Percentiles rank a stretch among this genome's conserved stretches.
Conservation (phyloP, 1,284 basidiomycete genomes). For the Papiliotrema laurentii region DNA sequence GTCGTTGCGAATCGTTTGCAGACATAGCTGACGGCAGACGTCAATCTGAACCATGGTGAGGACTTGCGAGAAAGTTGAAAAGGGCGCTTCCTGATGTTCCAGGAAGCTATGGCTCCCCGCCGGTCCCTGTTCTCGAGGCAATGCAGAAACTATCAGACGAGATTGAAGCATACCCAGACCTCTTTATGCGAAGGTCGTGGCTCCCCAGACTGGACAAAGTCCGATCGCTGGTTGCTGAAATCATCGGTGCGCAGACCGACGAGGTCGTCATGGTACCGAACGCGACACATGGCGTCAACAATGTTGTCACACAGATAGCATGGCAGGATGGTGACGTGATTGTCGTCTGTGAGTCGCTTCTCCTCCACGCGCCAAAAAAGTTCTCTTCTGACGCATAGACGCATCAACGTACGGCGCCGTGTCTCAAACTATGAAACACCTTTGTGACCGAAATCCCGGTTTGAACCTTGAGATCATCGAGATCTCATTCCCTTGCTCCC, state of each 20-base stretch:
- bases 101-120: constrained; percentile 68
- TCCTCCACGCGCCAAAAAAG: not conserved
- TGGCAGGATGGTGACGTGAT: constrained; percentile 56
- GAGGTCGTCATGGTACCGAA: constrained; percentile 65
- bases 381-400: constrained; percentile 47
- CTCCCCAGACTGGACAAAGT: constrained; percentile 50
- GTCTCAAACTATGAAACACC: constrained; percentile 56
- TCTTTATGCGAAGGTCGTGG: constrained; percentile 55
- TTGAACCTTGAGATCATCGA: constrained; percentile 55
- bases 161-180: constrained; percentile 62
- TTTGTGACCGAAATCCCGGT: constrained; percentile 58
- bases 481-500: constrained; percentile 62
- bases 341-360: constrained; percentile 49
- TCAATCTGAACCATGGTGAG: constrained; percentile 64
- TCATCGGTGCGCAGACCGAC: constrained; percentile 59
- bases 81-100: not conserved
- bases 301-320: constrained; percentile 60
- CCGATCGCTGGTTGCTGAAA: constrained; percentile 55
- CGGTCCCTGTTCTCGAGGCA: constrained; percentile 57
- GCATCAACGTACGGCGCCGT: constrained; percentile 66
- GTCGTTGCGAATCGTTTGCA: not conserved
- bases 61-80: not conserved
- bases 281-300: constrained; percentile 63
- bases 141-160: constrained; percentile 52
- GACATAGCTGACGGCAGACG: constrained; percentile 36